phyloP scores from a whole-genome alignment of 2,329 filamentous ascomycete species.

The Aspergillus sp. region DNA sequence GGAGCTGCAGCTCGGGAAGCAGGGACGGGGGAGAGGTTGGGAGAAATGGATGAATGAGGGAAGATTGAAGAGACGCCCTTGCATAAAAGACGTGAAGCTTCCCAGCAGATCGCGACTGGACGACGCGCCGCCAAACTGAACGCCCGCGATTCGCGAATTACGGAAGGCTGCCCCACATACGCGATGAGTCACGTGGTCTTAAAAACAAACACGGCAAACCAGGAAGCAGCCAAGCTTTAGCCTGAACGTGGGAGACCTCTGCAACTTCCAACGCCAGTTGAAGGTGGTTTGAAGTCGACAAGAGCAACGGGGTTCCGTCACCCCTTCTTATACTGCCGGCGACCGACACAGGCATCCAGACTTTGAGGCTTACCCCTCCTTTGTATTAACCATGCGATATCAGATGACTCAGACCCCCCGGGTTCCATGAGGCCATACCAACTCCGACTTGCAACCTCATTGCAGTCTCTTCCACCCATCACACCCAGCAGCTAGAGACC shows the following conservation, averaged over 20 bases:
- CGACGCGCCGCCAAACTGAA: conserved; percentile 41
- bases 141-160: conserved; percentile 30
- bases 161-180: too few relatives aligned
- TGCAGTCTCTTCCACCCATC: background rate
- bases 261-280: background rate
- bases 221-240: conserved; percentile 17
- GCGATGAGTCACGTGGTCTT: too few relatives aligned
- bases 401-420: conserved; percentile 6
- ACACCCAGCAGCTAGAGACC: background rate
- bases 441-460: background rate
- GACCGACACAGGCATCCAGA: background rate
- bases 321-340: conserved; percentile 4
- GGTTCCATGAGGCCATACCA: background rate
- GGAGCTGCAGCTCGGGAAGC: conserved; percentile 19
- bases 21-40: conserved; percentile 18
- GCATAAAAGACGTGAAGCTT: conserved; percentile 30
- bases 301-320: background rate
- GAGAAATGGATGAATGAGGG: conserved; percentile 15
- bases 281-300: conserved; percentile 4
- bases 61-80: conserved; percentile 30
- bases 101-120: conserved; percentile 29
- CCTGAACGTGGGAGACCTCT: background rate
- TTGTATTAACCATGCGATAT: background rate
- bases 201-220: conserved; percentile 29
- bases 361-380: conserved; percentile 1